phyloP scores from a whole-genome alignment of 768 basidiomycete species.

The Kwoniella sp. region DNA sequence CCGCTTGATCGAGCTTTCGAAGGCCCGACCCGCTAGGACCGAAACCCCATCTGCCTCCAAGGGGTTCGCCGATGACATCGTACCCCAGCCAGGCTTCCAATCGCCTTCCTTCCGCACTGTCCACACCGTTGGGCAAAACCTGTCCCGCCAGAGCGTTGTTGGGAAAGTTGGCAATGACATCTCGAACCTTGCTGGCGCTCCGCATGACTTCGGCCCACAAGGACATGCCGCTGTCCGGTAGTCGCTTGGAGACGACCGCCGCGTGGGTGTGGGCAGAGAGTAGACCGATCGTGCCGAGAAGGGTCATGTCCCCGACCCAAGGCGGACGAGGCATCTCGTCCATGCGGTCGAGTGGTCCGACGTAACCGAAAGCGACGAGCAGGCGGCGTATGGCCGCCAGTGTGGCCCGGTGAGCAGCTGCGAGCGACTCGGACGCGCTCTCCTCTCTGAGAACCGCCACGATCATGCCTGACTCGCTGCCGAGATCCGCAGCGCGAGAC shows the following conservation, averaged over 20 bases:
- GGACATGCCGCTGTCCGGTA: conserved; percentile 31
- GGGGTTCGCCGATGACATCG: conserved; percentile 14
- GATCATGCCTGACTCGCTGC: conserved; percentile 15
- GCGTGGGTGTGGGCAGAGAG: conserved; percentile 61
- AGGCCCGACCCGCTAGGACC: conserved; percentile 11
- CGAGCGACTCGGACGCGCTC: conserved; percentile 24
- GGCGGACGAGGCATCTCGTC: conserved; percentile 37
- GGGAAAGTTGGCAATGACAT: conserved; percentile 27
- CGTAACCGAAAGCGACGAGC: conserved; percentile 33
- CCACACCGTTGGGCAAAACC: background rate
- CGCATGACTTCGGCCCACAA: conserved; percentile 37
- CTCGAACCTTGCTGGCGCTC: conserved; percentile 30
- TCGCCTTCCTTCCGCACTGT: conserved; percentile 9
- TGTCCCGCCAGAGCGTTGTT: conserved; percentile 6
- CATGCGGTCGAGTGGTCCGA: conserved; percentile 34
- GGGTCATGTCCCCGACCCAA: conserved; percentile 54
- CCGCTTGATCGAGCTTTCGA: conserved; percentile 19
- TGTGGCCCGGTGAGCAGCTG: conserved; percentile 9
- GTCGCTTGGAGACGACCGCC: conserved; percentile 27
- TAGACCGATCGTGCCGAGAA: conserved; percentile 63
- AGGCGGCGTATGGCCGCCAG: conserved; percentile 24
- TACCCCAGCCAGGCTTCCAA: conserved; percentile 16
- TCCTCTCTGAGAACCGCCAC: conserved; percentile 33
- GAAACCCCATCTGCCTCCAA: conserved; percentile 32
- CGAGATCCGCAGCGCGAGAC: conserved; percentile 27